Conservation (phyloP, 768 basidiomycete species). For the Mycena rosella region DNA sequence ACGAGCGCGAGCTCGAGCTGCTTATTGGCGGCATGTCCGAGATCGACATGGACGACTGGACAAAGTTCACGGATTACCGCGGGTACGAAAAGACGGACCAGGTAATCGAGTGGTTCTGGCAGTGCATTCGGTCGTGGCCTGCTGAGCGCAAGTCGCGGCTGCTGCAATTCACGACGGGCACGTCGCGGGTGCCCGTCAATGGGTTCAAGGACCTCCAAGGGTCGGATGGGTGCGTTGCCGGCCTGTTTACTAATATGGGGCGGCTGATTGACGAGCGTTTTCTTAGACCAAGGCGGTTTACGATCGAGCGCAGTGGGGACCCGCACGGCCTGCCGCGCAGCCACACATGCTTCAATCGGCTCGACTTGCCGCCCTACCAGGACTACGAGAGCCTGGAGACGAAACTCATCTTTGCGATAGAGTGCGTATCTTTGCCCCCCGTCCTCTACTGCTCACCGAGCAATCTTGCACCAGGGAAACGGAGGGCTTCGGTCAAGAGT, state of each 20-base stretch:
- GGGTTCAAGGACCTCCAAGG: slow-evolving; percentile 97
- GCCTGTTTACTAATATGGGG: too few species aligned
- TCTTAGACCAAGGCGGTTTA: slow-evolving; percentile 80
- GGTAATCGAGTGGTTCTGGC: slow-evolving; percentile 97
- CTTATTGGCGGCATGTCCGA: slow-evolving; percentile 95
- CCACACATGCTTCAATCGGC: slow-evolving; percentile 94
- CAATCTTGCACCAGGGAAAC: slow-evolving; percentile 65
- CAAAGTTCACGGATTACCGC: slow-evolving; percentile 93
- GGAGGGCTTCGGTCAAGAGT: slow-evolving; percentile 81
- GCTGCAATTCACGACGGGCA: slow-evolving; percentile 90
- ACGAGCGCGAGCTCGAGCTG: slow-evolving; percentile 90
- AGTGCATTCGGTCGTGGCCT: slow-evolving; percentile 91
- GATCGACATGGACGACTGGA: slow-evolving; percentile 95
- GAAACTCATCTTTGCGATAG: slow-evolving; percentile 87
- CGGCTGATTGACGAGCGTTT: background rate
- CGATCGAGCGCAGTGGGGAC: slow-evolving; percentile 95
- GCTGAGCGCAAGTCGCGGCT: slow-evolving; percentile 89
- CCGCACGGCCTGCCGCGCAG: slow-evolving; percentile 88
- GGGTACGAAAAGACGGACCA: slow-evolving; percentile 89
- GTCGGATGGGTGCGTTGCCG: slow-evolving; percentile 72
- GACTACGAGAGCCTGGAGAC: slow-evolving; percentile 89
- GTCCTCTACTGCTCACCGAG: background rate
- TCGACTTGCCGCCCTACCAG: slow-evolving; percentile 91
- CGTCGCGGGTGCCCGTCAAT: slow-evolving; percentile 89
- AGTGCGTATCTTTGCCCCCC: slow-evolving; percentile 59